Evolutionary conservation across 1,284 basidiomycete genomes (phyloP).

Genomic region (Schizophyllum commune): DNA sequence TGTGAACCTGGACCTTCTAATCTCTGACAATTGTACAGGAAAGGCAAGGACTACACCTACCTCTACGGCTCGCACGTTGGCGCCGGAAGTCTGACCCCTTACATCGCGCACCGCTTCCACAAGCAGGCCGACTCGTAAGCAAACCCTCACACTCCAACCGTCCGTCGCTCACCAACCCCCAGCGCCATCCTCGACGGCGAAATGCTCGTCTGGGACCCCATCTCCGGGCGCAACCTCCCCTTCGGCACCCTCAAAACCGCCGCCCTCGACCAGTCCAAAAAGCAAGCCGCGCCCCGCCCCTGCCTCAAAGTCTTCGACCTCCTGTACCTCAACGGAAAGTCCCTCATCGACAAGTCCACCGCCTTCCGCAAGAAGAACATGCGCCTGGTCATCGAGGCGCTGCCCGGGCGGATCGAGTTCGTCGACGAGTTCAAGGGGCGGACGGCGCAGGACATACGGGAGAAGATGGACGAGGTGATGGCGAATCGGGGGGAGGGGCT

Average conservation of each 20-base stretch:
- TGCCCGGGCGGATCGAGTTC: constrained; percentile 76
- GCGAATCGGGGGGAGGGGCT: constrained; percentile 82
- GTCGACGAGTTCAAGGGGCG: constrained; percentile 64
- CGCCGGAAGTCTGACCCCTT: constrained; percentile 80
- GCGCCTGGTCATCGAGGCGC: constrained; percentile 49
- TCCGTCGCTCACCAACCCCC: constrained; percentile 3
- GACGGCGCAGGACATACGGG: constrained; percentile 73
- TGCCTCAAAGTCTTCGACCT: constrained; percentile 96
- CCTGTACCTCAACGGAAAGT: constrained; percentile 75
- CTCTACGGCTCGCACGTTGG: constrained; percentile 81
- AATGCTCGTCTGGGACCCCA: constrained; percentile 95
- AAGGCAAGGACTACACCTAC: constrained; percentile 91
- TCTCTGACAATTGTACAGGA: constrained; percentile 38
- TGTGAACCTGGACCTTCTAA: constrained; percentile 2
- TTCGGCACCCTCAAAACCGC: constrained; percentile 92
- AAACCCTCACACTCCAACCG: constrained; percentile 7
- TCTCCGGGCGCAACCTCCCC: constrained; percentile 76
- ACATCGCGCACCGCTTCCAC: constrained; percentile 71
- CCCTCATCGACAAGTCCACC: constrained; percentile 56
- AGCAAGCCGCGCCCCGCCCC: constrained; percentile 69
- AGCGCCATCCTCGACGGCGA: constrained; percentile 93
- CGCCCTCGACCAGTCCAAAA: constrained; percentile 68
- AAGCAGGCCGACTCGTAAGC: constrained; percentile 71
- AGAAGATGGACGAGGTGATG: constrained; percentile 76
- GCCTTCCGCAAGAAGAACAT: constrained; percentile 67